Base-by-base conservation (phyloP, 805 yeast species). In the Kuraishia capsulata region DNA sequence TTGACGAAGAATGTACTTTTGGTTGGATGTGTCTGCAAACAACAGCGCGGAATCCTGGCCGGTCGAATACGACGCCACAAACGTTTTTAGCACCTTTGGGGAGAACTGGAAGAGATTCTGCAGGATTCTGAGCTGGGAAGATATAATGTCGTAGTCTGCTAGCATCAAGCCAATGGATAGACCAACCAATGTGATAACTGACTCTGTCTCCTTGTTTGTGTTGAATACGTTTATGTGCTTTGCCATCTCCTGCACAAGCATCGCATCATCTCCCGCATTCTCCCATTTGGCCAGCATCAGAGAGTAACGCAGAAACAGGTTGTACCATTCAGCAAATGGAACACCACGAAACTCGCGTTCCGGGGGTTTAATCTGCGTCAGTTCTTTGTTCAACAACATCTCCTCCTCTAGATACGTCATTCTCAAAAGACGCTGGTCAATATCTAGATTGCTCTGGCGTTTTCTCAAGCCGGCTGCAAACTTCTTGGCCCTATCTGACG, bases 1-100 rank as follows among this genome's bases (percentile, higher is more conserved):
- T 49, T 89, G 97, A 47, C 98, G 76, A 43, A 92, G 62, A 44
- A 90, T 79, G 53, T 78, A 90, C 56, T 92, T 92, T 50, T 90
- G 97, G 52, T 86, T 90, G 44, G 86, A 84, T 26, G 86, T 78
- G 35, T 82, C 79, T 36, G 85, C 79, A 51, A 81, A 76, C 14
- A 73, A 66, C 11, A 76, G 81, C 49, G 74, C 61, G 1, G 83
- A 73, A 4, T 61, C 62, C 21, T 65, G 62, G 0, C 90, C 88
- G 0, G 82, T 69, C 1, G 81, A 62, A 42, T 83, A 75, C 34
- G 82, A 68, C 34, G 81, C 73, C 52, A 82, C 57, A 54, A 87
- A 86, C 19, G 86, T 55, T 42, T 78, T 76, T 43, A 78, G 66
- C 0, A 78, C 69, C 39, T 76, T 76, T 34, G 85, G 78, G 25